Conservation (phyloP, 2,329 filamentous ascomycete species). For the Fusarium acutatum region DNA sequence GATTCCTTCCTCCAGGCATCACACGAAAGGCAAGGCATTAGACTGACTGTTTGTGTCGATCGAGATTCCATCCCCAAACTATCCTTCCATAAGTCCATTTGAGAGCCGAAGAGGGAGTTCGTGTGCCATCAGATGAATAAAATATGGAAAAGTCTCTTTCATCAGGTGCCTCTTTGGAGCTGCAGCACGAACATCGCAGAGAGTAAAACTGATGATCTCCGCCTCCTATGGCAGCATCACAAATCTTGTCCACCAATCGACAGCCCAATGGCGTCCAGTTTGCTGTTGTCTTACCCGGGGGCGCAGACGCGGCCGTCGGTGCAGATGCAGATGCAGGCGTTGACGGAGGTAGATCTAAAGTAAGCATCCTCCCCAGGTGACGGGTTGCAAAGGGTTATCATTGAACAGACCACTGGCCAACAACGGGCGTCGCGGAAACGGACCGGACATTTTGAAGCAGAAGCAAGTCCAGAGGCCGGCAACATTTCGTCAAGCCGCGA, state of each 20-base stretch:
- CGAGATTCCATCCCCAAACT: conserved; percentile 21
- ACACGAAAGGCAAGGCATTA: conserved; percentile 1
- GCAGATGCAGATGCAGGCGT: not conserved
- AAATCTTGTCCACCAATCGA: conserved; percentile 23
- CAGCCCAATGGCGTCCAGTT: conserved; percentile 7
- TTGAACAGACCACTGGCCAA: conserved; percentile 18
- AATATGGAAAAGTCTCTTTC: conserved; percentile 16
- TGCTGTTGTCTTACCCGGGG: conserved; percentile 25
- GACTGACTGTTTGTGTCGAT: conserved; percentile 23
- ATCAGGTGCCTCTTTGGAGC: conserved; percentile 24
- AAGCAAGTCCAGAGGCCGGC: not conserved
- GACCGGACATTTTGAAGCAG: conserved; percentile 24
- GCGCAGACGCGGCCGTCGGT: not conserved
- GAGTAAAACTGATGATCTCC: conserved; percentile 36
- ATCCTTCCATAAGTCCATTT: not conserved
- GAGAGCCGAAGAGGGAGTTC: not conserved
- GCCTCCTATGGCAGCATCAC: conserved; percentile 28
- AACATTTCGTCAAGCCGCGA: conserved; percentile 12
- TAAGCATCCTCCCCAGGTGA: conserved; percentile 10
- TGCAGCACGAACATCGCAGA: conserved; percentile 29
- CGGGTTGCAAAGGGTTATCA: not conserved
- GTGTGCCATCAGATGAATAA: not conserved
- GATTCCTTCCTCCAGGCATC: conserved; percentile 12
- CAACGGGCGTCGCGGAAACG: conserved; percentile 40
- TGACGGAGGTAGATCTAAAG: conserved; percentile 4